Percentiles rank a stretch among this genome's conserved stretches.
These are phyloP conservation scores for Apophysomyces ossiformis DNA, from an alignment of 371 early-diverging fungal genomes.

Conservation along the genomic window DNA sequence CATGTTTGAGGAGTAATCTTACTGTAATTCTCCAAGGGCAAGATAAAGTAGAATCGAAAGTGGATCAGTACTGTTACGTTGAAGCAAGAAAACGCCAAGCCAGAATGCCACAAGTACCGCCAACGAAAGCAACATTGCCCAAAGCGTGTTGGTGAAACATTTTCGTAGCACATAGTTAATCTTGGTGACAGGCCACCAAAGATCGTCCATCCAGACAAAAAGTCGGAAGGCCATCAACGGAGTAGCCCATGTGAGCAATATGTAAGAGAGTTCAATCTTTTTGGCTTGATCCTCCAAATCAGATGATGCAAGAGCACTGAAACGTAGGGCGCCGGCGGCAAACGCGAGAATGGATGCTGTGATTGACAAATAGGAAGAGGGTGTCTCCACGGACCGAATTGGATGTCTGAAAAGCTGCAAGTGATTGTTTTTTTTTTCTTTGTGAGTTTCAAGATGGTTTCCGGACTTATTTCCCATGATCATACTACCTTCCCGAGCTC, in stretches of 20 bases:
- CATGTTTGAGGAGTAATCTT: conserved; percentile 18
- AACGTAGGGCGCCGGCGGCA: conserved; percentile 30
- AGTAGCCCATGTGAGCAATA: conserved; percentile 36
- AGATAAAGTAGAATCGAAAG: conserved; percentile 36
- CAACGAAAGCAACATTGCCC: conserved; percentile 31
- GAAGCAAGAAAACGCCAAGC: conserved; percentile 43
- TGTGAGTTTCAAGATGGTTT: conserved; percentile 1
- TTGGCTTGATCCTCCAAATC: conserved; percentile 24
- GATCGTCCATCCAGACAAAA: conserved; percentile 26
- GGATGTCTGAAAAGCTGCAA: conserved; percentile 24
- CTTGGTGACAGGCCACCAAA: conserved; percentile 38
- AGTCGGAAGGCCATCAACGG: conserved; percentile 48
- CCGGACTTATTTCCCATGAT: not conserved
- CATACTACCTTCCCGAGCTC: conserved; percentile 29
- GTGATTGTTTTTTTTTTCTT: not conserved
- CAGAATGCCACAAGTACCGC: conserved; percentile 40
- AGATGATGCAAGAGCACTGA: conserved; percentile 20
- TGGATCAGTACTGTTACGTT: conserved; percentile 36
- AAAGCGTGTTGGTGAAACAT: conserved; percentile 38
- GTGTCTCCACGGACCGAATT: conserved; percentile 19
- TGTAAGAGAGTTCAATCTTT: conserved; percentile 24
- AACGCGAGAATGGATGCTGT: conserved; percentile 23
- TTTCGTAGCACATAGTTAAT: conserved; percentile 28
- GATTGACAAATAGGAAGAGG: conserved; percentile 35
- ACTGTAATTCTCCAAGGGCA: conserved; percentile 51